Conservation (phyloP, 108 stramenopile species). For the Skeletonema costatum region DNA sequence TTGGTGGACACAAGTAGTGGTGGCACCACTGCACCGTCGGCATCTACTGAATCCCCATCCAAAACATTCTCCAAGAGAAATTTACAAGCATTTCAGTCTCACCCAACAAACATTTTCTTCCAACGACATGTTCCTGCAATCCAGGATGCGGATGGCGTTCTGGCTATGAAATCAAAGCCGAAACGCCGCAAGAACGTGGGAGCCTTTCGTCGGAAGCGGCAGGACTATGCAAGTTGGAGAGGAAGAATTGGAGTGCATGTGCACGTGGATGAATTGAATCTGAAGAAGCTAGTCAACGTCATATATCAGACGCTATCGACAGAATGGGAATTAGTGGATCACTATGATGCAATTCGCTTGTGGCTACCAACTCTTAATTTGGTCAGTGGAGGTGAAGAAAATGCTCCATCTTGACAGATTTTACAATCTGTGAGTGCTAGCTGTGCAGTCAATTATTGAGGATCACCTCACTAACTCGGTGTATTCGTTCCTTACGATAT, state of each 20-base stretch:
- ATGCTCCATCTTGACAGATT: conserved; percentile 18
- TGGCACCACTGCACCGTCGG: background rate
- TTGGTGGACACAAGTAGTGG: background rate
- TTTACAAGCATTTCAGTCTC: no score
- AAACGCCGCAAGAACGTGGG: conserved; percentile 44
- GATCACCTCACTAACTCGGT: no score
- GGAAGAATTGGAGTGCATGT: conserved; percentile 53
- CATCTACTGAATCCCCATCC: background rate
- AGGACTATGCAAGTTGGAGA: conserved; percentile 48
- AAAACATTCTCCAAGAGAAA: no score
- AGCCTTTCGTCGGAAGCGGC: conserved; percentile 43
- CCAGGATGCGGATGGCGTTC: background rate
- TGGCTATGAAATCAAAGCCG: background rate
- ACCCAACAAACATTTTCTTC: background rate
- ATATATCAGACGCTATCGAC: conserved; percentile 36
- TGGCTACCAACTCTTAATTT: conserved; percentile 30
- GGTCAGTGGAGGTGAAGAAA: conserved; percentile 18
- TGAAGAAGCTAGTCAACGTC: conserved; percentile 39
- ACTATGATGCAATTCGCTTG: conserved; percentile 50
- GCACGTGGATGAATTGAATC: conserved; percentile 45
- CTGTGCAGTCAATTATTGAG: no score
- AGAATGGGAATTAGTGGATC: conserved; percentile 46
- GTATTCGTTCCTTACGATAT: no score
- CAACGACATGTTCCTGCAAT: background rate
- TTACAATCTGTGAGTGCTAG: no score